These are phyloP conservation scores for Uromyces viciae-fabae DNA, from an alignment of 1,284 basidiomycete genomes.

Conservation along the genomic window DNA sequence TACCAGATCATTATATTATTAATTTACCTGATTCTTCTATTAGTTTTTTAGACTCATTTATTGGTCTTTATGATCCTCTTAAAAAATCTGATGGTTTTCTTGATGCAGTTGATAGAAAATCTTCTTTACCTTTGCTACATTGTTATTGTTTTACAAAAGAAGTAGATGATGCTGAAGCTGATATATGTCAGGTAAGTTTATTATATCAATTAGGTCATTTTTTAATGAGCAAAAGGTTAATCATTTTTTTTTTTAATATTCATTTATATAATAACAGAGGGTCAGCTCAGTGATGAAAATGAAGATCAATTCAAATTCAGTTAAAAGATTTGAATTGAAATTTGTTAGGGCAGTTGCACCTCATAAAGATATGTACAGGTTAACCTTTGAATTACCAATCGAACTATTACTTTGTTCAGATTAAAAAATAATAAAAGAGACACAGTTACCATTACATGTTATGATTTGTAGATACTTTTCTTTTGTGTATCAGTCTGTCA, in stretches of 20 bases:
- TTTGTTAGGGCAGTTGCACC: constrained; percentile 90
- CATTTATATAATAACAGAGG: constrained; percentile 60
- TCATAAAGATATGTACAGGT: constrained; percentile 97
- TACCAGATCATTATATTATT: constrained; percentile 87
- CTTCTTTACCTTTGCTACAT: constrained; percentile 80
- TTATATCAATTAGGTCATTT: background rate
- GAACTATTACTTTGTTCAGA: constrained; percentile 17
- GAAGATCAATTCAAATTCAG: constrained; percentile 60
- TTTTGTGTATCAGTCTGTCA: too few relatives aligned
- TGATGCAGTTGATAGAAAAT: constrained; percentile 52
- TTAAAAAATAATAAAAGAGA: background rate
- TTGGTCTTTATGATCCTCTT: constrained; percentile 63
- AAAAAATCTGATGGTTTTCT: constrained; percentile 56
- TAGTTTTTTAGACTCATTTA: constrained; percentile 81
- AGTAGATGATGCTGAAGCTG: constrained; percentile 68
- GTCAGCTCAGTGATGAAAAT: constrained; percentile 68
- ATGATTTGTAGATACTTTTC: too few relatives aligned
- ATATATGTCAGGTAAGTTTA: constrained; percentile 71
- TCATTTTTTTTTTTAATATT: background rate
- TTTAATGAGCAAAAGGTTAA: background rate
- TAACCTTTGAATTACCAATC: constrained; percentile 78
- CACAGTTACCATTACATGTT: too few relatives aligned
- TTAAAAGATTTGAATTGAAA: constrained; percentile 61
- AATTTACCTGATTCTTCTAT: constrained; percentile 91
- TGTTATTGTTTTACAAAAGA: constrained; percentile 95